phyloP scores from a whole-genome alignment of 2,329 filamentous ascomycete genomes.

The Scolecobasidium constrictum region DNA sequence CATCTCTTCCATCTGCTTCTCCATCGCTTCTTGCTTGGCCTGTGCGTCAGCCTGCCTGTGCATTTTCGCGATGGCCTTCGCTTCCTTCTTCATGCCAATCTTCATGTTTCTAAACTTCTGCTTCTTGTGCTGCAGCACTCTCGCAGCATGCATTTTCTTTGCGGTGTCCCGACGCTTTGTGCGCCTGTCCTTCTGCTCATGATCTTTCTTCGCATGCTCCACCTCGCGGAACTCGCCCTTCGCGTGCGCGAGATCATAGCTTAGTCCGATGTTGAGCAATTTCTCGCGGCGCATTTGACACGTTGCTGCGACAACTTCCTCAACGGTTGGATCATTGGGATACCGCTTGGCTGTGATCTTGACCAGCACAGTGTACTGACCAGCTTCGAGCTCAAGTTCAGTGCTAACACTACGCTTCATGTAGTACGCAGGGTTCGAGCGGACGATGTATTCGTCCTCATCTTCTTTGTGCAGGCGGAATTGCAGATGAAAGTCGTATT shows the following conservation, averaged over 20 bases:
- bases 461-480: slow-evolving; percentile 49
- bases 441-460: slow-evolving; percentile 49
- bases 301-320: slow-evolving; percentile 56
- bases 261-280: slow-evolving; percentile 56
- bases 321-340: slow-evolving; percentile 41
- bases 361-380: slow-evolving; percentile 64
- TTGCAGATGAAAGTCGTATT: slow-evolving; percentile 46
- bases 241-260: slow-evolving; percentile 60
- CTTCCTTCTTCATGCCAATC: slow-evolving; percentile 20
- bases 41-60: slow-evolving; percentile 10
- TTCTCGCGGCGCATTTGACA: slow-evolving; percentile 60
- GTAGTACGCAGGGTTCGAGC: slow-evolving; percentile 43
- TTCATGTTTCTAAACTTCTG: slow-evolving; percentile 26
- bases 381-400: slow-evolving; percentile 63
- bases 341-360: slow-evolving; percentile 59
- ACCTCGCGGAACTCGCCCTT: slow-evolving; percentile 48
- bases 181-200: slow-evolving; percentile 26
- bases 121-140: slow-evolving; percentile 25
- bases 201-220: slow-evolving; percentile 33
- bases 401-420: slow-evolving; percentile 68
- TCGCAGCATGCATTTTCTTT: slow-evolving; percentile 26
- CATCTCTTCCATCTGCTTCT: slow-evolving; percentile 8
- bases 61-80: slow-evolving; percentile 9
- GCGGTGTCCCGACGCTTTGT: slow-evolving; percentile 23
- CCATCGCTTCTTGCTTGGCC: slow-evolving; percentile 10